Evolutionary conservation across 495 filamentous ascomycete genomes (phyloP).

Genomic region (Hypoxylon cercidicola): DNA sequence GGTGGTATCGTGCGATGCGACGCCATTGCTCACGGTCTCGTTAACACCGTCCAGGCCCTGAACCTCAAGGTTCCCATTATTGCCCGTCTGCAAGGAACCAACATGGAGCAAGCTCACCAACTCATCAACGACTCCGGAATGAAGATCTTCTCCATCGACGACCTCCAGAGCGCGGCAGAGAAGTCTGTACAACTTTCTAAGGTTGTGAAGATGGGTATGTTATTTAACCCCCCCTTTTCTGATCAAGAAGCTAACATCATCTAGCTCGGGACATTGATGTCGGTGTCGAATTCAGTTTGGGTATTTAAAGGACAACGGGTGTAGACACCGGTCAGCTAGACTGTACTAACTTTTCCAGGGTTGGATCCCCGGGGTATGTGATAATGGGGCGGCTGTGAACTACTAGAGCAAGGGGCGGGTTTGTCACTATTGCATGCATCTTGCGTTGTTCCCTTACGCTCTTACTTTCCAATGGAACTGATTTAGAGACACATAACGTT

Average conservation of each 20-base stretch:
- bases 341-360: conserved; percentile 50
- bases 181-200: conserved; percentile 99
- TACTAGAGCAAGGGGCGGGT: conserved; percentile 44
- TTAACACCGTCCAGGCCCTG: conserved; percentile 92
- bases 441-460: conserved; percentile 26
- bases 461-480: conserved; percentile 27
- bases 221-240: conserved; percentile 6
- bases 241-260: conserved; percentile 16
- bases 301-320: conserved; percentile 73
- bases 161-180: conserved; percentile 96
- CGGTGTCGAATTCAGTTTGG: conserved; percentile 95
- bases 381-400: conserved; percentile 39
- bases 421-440: conserved; percentile 46
- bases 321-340: conserved; percentile 45
- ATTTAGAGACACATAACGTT: neutral
- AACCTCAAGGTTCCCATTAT: conserved; percentile 96
- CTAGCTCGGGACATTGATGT: conserved; percentile 95
- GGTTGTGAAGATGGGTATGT: conserved; percentile 95
- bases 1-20: conserved; percentile 98
- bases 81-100: conserved; percentile 96
- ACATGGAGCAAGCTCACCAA: conserved; percentile 95
- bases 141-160: conserved; percentile 99
- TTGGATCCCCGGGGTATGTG: conserved; percentile 19
- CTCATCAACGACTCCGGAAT: conserved; percentile 97
- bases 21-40: conserved; percentile 95